These are phyloP conservation scores for Colletotrichum navitas DNA, from an alignment of 2,329 filamentous ascomycete species.

Conservation along the genomic window DNA sequence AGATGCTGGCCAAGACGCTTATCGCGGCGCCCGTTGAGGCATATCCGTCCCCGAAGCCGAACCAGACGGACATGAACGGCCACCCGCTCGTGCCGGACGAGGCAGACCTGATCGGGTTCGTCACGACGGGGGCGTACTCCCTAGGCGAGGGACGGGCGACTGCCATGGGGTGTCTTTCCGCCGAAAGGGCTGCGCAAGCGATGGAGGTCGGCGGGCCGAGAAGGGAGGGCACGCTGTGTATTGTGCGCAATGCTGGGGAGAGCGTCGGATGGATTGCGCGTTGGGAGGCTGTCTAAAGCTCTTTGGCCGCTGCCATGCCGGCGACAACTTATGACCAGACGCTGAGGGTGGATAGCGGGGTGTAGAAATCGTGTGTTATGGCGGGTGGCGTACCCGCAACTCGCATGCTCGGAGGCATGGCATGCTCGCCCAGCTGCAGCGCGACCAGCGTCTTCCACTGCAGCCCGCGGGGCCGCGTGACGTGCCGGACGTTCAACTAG, in stretches of 20 bases:
- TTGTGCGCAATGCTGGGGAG: conserved; percentile 86
- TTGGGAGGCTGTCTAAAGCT: conserved; percentile 76
- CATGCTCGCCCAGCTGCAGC: not conserved
- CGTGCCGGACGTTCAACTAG: not conserved
- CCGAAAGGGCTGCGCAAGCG: conserved; percentile 66
- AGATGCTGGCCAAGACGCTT: conserved; percentile 62
- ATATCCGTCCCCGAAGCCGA: conserved; percentile 53
- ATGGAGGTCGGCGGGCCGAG: conserved; percentile 44
- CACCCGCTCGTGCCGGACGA: conserved; percentile 79
- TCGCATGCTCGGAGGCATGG: not conserved
- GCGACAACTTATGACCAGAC: not conserved
- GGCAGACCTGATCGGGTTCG: conserved; percentile 87
- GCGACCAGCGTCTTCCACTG: not conserved
- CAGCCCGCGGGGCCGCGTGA: not conserved
- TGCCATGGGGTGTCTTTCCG: conserved; percentile 78
- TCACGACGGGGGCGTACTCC: conserved; percentile 88
- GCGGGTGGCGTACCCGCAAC: not conserved
- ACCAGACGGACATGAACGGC: conserved; percentile 56
- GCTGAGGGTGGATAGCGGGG: not conserved
- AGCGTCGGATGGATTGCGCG: conserved; percentile 80
- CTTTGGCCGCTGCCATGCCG: not conserved
- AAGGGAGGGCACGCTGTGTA: conserved; percentile 71
- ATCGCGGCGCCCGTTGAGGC: conserved; percentile 53
- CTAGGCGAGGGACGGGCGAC: conserved; percentile 81
- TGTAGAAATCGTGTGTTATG: not conserved